Evolutionary conservation across 129 eudicot species (phyloP), one percentile per base, ranked within the genome.

Genomic region (Chrysanthemum seticuspe): DNA sequence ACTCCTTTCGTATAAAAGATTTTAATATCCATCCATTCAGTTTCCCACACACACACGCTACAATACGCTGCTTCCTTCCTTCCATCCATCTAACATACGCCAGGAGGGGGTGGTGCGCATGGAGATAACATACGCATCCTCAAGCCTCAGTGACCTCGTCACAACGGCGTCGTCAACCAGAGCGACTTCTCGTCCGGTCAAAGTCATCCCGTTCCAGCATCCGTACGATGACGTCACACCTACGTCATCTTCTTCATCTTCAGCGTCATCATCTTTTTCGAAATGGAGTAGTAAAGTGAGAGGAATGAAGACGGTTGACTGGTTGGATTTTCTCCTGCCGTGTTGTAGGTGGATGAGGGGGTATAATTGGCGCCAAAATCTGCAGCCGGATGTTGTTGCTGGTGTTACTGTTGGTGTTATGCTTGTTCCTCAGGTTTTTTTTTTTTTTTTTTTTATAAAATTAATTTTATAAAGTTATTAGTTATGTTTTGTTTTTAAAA

Each of bases 371-470:
- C 80, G 81, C 12, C 89, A 86, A 7, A 79, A 90, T 69, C 70
- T 93, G n/a, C 98, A 90, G 54, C 68, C 88, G 13, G 98, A 93
- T 78, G 87, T 93, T 76, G 80, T 93, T 82, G 87, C 98, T 54
- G 98, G 98, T 13, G 44, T 88, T 66, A 93, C 98, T 47, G 98
- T 93, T 72, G 98, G 97, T 14, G 78, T 93, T 77, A 93, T 93
- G 98, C 92, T 93, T 18, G 97, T 93, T 47, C 97, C 98, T 81
- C 98, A 93, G 98, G 98, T 92, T 16, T 9, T 3, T 13, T 56
- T 36, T 36, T 4, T 36, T 57, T n/a, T n/a, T n/a, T n/a, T 56
- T 36, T 36, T 4, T 36, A 36, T 36, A 36, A 36, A 36, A 1
- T 5, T 6, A 0, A 5, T 36, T 36, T 36, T 36, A 6, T 36